Evolutionary conservation across 805 yeast genomes (phyloP).

Genomic region (Hanseniaspora clermontiae): DNA sequence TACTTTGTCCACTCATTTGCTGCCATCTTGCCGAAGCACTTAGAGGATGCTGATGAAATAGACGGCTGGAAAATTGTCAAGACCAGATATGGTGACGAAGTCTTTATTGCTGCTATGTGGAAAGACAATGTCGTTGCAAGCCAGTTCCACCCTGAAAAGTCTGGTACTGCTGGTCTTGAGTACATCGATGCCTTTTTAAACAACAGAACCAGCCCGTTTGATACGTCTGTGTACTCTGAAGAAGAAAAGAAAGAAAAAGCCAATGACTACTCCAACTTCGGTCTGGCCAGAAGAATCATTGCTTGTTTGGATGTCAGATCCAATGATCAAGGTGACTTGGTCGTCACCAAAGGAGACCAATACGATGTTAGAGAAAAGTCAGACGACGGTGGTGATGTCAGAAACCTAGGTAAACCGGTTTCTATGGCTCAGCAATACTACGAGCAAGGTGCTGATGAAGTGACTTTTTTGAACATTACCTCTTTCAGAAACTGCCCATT

Average conservation of each 20-base stretch:
- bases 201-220: conserved; percentile 16
- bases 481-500: conserved; percentile 91
- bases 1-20: conserved; percentile 95
- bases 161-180: conserved; percentile 79
- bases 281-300: conserved; percentile 79
- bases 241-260: conserved; percentile 17
- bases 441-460: conserved; percentile 92
- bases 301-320: conserved; percentile 96
- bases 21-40: conserved; percentile 40
- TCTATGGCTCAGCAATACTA: conserved; percentile 84
- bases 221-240: conserved; percentile 24
- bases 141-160: conserved; percentile 98
- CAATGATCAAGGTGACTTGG: conserved; percentile 87
- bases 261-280: conserved; percentile 37
- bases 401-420: conserved; percentile 94
- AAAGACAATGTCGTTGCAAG: conserved; percentile 81
- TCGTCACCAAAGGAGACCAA: conserved; percentile 97
- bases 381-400: conserved; percentile 44
- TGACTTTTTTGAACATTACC: conserved; percentile 87
- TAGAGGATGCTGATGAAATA: conserved; percentile 25
- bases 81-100: conserved; percentile 64
- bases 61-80: conserved; percentile 61
- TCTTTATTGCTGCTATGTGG: conserved; percentile 68
- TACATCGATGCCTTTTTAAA: conserved; percentile 58
- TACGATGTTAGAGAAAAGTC: conserved; percentile 84